Conservation (phyloP, 305 asterid species). For the Lippia alba region DNA sequence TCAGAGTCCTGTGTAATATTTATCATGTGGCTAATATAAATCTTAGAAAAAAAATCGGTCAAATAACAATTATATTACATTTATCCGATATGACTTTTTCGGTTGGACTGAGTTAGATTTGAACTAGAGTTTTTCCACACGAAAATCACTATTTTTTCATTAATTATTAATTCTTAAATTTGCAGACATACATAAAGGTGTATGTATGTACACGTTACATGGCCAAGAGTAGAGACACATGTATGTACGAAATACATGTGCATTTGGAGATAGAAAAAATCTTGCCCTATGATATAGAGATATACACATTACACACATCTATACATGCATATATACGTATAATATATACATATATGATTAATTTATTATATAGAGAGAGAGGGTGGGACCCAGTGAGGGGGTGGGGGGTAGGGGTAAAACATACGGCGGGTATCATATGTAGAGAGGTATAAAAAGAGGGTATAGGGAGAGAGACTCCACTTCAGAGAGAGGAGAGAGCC, state of each 20-base stretch:
- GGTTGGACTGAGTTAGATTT: too few species aligned
- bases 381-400: constrained; percentile 2
- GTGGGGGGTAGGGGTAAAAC: background rate
- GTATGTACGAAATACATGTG: background rate
- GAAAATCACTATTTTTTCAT: too few species aligned
- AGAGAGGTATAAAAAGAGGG: constrained; percentile 40
- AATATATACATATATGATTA: background rate
- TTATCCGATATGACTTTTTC: too few species aligned
- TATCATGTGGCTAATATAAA: too few species aligned
- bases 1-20: too few species aligned
- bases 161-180: too few species aligned
- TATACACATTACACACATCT: too few species aligned
- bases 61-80: too few species aligned
- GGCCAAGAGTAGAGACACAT: background rate
- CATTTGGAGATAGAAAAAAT: background rate
- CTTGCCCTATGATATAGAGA: too few species aligned
- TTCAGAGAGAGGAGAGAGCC: constrained; percentile 18
- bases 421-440: constrained; percentile 33
- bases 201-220: constrained; percentile 1
- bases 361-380: background rate
- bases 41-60: too few species aligned
- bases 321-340: background rate
- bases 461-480: constrained; percentile 19
- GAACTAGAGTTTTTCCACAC: too few species aligned
- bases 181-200: constrained; percentile 12